A percentile compares a stretch with the other conserved stretches of the same genome.
Conservation (phyloP, 2,329 filamentous ascomycete genomes). For the Coniochaeta prunicola region DNA sequence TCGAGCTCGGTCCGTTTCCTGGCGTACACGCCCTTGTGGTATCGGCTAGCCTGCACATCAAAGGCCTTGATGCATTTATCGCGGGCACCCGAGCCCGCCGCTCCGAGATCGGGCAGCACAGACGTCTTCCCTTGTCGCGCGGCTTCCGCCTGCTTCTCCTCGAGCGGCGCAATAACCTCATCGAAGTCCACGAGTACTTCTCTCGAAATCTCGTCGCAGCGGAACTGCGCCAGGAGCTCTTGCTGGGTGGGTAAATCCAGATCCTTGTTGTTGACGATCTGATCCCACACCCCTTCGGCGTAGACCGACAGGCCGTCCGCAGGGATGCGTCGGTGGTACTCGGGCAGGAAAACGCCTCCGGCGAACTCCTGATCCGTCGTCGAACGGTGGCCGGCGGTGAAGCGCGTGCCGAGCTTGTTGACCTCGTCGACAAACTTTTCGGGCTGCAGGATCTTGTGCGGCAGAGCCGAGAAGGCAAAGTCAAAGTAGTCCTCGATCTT, state of each 20-base stretch:
- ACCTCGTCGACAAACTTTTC: slow-evolving; percentile 84
- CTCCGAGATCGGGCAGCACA: slow-evolving; percentile 69
- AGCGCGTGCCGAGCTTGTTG: slow-evolving; percentile 70
- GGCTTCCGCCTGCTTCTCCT: slow-evolving; percentile 75
- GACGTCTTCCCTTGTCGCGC: slow-evolving; percentile 63
- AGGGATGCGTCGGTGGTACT: slow-evolving; percentile 92
- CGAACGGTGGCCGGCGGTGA: slow-evolving; percentile 72
- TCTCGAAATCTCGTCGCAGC: slow-evolving; percentile 91
- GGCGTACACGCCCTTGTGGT: slow-evolving; percentile 92
- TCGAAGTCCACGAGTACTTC: slow-evolving; percentile 85
- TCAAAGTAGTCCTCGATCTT: slow-evolving; percentile 97
- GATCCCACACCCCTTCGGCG: slow-evolving; percentile 91
- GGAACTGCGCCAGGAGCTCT: slow-evolving; percentile 91
- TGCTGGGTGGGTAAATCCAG: slow-evolving; percentile 94
- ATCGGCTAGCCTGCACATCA: slow-evolving; percentile 82
- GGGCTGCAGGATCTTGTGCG: slow-evolving; percentile 93
- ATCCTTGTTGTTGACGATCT: slow-evolving; percentile 98
- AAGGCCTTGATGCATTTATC: slow-evolving; percentile 73
- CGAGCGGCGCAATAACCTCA: slow-evolving; percentile 69
- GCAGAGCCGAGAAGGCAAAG: slow-evolving; percentile 91
- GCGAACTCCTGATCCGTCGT: slow-evolving; percentile 67
- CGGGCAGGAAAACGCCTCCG: slow-evolving; percentile 79
- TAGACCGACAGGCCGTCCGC: slow-evolving; percentile 96
- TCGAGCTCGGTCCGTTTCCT: slow-evolving; percentile 82
- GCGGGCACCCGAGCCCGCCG: slow-evolving; percentile 64